A percentile compares a stretch with the other conserved stretches of the same genome.
Conservation (phyloP, 768 basidiomycete genomes). For the Cyclocybe aegerita region DNA sequence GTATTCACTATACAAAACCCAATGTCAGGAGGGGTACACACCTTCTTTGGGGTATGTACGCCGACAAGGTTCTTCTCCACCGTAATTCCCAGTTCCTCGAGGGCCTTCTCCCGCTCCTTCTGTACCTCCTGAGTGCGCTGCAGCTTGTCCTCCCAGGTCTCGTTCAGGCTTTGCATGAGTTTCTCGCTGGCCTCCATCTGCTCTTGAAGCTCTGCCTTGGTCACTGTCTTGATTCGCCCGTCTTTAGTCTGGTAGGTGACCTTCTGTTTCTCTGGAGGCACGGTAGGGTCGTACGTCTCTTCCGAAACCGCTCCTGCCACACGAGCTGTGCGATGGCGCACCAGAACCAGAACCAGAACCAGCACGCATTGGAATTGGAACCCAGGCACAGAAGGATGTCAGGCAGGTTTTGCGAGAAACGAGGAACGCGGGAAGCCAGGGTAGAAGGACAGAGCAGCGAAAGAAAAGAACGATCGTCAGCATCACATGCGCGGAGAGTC, state of each 20-base stretch:
- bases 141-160: conserved; percentile 97
- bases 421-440: conserved; percentile 1
- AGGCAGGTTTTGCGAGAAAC: conserved; percentile 1
- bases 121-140: conserved; percentile 90
- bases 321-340: conserved; percentile 48
- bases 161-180: conserved; percentile 88
- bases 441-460: conserved; percentile 6
- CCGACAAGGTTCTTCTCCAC: conserved; percentile 97
- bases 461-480: conserved; percentile 12
- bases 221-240: conserved; percentile 91
- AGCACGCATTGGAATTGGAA: no score
- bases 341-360: neutral
- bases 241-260: conserved; percentile 93
- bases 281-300: conserved; percentile 79
- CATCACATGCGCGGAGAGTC: conserved; percentile 3
- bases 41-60: conserved; percentile 97
- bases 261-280: conserved; percentile 93
- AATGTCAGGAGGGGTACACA: conserved; percentile 35
- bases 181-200: conserved; percentile 96
- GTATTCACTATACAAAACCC: conserved; percentile 1
- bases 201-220: conserved; percentile 96
- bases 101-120: conserved; percentile 94
- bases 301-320: conserved; percentile 70
- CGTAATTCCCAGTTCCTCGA: conserved; percentile 96
- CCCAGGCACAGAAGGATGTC: neutral